phyloP scores from a whole-genome alignment of 2,329 filamentous ascomycete genomes.

The Ilyonectria mors-panacis region DNA sequence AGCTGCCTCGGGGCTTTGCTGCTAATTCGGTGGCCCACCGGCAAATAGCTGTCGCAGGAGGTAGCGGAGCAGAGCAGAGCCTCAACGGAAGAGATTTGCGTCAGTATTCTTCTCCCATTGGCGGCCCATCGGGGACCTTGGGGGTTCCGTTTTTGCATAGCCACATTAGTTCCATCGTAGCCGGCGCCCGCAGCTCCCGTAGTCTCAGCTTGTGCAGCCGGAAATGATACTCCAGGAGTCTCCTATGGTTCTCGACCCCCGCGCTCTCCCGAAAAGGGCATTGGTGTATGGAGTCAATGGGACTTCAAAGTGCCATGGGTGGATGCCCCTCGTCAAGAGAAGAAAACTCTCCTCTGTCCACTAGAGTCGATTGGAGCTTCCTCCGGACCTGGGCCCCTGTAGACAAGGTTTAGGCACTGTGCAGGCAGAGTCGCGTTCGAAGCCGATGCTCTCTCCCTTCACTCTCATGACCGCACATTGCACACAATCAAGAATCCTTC shows the following conservation, averaged over 20 bases:
- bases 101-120: background rate
- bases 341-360: background rate
- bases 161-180: background rate
- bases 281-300: no score
- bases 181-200: background rate
- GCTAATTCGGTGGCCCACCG: background rate
- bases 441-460: background rate
- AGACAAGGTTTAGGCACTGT: background rate
- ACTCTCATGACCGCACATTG: background rate
- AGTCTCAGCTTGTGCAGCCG: background rate
- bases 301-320: no score
- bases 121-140: no score
- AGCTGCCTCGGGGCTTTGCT: background rate
- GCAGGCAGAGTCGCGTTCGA: background rate
- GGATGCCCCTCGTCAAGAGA: no score
- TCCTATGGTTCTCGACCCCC: background rate
- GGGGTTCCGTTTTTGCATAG: background rate
- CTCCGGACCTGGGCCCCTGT: background rate
- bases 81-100: no score
- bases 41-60: no score
- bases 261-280: background rate
- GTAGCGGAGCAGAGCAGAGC: no score
- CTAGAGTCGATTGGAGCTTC: background rate
- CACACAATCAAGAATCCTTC: background rate
- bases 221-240: background rate